Conservation (phyloP, 2,329 filamentous ascomycete genomes). For the Colletotrichum costaricense region DNA sequence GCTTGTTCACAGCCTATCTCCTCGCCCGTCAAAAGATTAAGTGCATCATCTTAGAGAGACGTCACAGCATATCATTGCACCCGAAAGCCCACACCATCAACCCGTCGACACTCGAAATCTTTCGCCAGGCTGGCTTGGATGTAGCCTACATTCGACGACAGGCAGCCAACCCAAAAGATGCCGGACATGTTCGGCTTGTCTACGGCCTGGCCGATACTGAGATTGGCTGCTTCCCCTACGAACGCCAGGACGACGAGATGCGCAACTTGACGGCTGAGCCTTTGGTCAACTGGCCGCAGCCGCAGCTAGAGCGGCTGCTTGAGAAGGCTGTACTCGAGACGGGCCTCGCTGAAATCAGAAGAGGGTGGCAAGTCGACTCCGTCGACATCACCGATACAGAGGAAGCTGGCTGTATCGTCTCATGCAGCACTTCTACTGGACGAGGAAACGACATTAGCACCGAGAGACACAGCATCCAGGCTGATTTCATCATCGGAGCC, state of each 20-base stretch:
- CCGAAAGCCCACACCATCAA: slow-evolving; percentile 35
- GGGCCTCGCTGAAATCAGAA: slow-evolving; percentile 9
- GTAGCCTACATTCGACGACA: slow-evolving; percentile 24
- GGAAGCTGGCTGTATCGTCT: slow-evolving; percentile 21
- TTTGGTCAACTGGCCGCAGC: slow-evolving; percentile 25
- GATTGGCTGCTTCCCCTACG: slow-evolving; percentile 30
- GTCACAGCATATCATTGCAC: slow-evolving; percentile 3
- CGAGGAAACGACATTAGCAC: not conserved
- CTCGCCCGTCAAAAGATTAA: slow-evolving; percentile 21
- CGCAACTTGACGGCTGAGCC: slow-evolving; percentile 30
- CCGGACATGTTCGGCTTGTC: slow-evolving; percentile 27
- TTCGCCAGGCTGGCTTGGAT: slow-evolving; percentile 29
- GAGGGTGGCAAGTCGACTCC: slow-evolving; percentile 22
- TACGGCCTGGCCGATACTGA: slow-evolving; percentile 27
- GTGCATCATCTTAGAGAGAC: slow-evolving; percentile 25
- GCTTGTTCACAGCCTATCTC: slow-evolving; percentile 25
- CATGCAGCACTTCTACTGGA: not conserved
- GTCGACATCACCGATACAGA: not conserved
- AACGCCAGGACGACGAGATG: slow-evolving; percentile 27
- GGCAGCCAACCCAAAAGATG: slow-evolving; percentile 25
- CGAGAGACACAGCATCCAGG: not conserved
- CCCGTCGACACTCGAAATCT: slow-evolving; percentile 35
- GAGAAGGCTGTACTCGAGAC: slow-evolving; percentile 5
- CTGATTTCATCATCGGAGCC: slow-evolving; percentile 26
- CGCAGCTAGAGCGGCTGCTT: slow-evolving; percentile 20